Percentiles rank a stretch among this genome's conserved stretches.
Conservation (phyloP, 1,284 basidiomycete genomes). For the Cryptococcus deneoformans region DNA sequence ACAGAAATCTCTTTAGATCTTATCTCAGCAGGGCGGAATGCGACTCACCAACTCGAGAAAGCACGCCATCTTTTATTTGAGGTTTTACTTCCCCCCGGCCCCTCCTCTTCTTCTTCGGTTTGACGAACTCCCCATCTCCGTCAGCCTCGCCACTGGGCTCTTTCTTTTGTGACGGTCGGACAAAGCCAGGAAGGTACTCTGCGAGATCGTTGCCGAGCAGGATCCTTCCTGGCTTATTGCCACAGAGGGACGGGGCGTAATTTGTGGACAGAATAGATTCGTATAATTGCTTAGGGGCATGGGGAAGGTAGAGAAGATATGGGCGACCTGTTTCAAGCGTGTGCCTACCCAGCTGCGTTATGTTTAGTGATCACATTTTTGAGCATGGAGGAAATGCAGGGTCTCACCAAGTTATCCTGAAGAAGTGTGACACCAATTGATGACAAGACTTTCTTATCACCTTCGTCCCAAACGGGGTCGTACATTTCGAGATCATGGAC, state of each 20-base stretch:
- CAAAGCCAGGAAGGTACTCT: slow-evolving; percentile 37
- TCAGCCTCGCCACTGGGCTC: not conserved
- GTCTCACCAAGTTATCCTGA: slow-evolving; percentile 33
- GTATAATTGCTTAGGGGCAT: slow-evolving; percentile 42
- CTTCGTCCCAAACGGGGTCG: slow-evolving; percentile 41
- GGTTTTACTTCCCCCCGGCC: slow-evolving; percentile 12
- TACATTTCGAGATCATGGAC: slow-evolving; percentile 21
- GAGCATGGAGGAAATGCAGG: not conserved
- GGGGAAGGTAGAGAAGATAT: slow-evolving; percentile 42
- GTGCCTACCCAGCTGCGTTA: slow-evolving; percentile 26
- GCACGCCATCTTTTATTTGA: slow-evolving; percentile 27
- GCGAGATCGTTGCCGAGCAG: slow-evolving; percentile 43
- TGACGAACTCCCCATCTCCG: slow-evolving; percentile 26
- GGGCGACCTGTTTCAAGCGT: slow-evolving; percentile 10
- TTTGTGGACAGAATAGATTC: slow-evolving; percentile 35
- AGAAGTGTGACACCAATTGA: slow-evolving; percentile 18
- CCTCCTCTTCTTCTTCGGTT: slow-evolving; percentile 45
- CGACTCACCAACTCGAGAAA: slow-evolving; percentile 37
- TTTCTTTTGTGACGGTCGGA: slow-evolving; percentile 1
- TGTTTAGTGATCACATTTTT: not conserved
- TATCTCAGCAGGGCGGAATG: not conserved
- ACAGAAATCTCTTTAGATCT: not conserved
- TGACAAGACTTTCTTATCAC: slow-evolving; percentile 25
- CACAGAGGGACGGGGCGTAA: slow-evolving; percentile 18
- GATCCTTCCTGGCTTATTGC: slow-evolving; percentile 13